A percentile compares a stretch with the other conserved stretches of the same genome.
These are phyloP conservation scores for Sanguinoderma infundibulare DNA, from an alignment of 1,284 basidiomycete species.

Conservation along the genomic window DNA sequence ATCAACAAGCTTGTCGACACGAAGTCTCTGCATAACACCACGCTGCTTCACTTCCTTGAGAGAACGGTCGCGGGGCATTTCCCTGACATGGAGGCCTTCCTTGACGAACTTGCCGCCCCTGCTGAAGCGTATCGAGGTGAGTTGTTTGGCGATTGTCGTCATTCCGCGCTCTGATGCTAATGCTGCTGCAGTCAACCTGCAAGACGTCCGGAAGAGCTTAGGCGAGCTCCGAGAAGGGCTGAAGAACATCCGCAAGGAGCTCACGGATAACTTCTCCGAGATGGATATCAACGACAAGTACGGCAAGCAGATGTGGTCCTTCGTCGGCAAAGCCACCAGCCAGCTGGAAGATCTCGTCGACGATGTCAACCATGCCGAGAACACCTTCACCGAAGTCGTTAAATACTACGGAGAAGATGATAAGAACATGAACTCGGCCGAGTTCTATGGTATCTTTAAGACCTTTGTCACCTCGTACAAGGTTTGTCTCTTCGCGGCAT, in stretches of 20 bases:
- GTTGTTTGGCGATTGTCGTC: conserved; percentile 3
- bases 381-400: conserved; percentile 81
- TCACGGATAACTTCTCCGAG: conserved; percentile 80
- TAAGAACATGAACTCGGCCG: conserved; percentile 78
- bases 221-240: conserved; percentile 80
- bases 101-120: conserved; percentile 89
- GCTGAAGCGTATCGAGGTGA: conserved; percentile 90
- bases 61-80: conserved; percentile 89
- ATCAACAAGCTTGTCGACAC: conserved; percentile 99
- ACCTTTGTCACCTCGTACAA: conserved; percentile 92
- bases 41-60: conserved; percentile 94
- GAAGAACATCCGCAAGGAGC: conserved; percentile 75
- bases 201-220: conserved; percentile 77
- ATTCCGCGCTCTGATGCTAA: conserved; percentile 11
- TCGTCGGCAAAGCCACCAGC: conserved; percentile 73
- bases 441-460: conserved; percentile 96
- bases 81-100: conserved; percentile 85
- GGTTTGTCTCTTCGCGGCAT: conserved; percentile 47
- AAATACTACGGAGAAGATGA: conserved; percentile 93
- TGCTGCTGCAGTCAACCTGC: conserved; percentile 64
- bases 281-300: conserved; percentile 77
- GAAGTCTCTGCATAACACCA: conserved; percentile 93
- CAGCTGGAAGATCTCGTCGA: conserved; percentile 85
- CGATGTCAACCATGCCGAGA: conserved; percentile 83
- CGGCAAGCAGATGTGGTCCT: conserved; percentile 89